phyloP scores from a whole-genome alignment of 148 eudicot genomes.

The Nepenthes gracilis region DNA sequence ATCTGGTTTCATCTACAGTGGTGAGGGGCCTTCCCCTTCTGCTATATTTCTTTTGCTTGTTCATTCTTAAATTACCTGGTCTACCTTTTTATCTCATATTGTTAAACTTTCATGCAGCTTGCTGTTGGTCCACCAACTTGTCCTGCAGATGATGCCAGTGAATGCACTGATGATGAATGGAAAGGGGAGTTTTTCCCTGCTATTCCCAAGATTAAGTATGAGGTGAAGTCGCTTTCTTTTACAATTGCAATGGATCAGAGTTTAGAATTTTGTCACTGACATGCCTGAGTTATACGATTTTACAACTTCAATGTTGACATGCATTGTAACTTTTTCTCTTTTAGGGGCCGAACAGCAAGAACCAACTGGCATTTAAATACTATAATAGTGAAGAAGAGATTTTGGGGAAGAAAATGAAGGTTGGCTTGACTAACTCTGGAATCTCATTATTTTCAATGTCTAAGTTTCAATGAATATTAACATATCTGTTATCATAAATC shows the following conservation, averaged over 20 bases:
- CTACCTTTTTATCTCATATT: not conserved
- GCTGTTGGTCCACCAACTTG: conserved; percentile 70
- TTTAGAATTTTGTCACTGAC: not conserved
- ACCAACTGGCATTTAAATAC: conserved; percentile 68
- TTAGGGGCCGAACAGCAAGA: conserved; percentile 85
- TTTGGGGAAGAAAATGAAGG: conserved; percentile 97
- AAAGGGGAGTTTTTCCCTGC: conserved; percentile 89
- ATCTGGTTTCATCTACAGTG: conserved; percentile 24
- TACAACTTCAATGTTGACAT: not conserved
- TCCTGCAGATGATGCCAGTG: conserved; percentile 47
- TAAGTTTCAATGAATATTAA: not conserved
- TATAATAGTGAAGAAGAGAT: conserved; percentile 87
- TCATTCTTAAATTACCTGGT: not conserved
- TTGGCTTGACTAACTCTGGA: conserved; percentile 6
- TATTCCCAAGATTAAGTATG: conserved; percentile 85
- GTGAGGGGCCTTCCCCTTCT: conserved; percentile 21
- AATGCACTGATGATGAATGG: conserved; percentile 62
- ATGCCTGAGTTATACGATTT: not conserved
- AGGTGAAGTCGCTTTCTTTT: conserved; percentile 28
- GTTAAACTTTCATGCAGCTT: conserved; percentile 28
- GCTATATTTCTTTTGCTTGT: not conserved
- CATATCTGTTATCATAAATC: not conserved
- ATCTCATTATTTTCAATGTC: not conserved
- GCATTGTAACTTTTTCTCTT: not conserved
- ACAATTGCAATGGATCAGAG: not conserved